Conservation (phyloP, 2,329 filamentous ascomycete species). For the Neophaeococcomyces aloes region DNA sequence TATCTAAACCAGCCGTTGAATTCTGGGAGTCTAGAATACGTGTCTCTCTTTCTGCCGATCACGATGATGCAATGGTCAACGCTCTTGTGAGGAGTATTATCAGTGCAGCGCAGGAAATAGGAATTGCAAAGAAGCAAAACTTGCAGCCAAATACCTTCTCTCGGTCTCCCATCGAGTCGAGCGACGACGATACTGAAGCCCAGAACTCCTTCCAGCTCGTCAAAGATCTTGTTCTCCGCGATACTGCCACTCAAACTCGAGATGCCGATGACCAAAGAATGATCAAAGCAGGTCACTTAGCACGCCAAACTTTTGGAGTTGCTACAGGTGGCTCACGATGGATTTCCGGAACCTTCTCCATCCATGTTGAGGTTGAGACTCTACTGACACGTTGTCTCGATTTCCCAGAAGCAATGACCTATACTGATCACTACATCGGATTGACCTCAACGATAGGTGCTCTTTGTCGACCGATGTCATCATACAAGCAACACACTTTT, state of each 20-base stretch:
- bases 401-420: conserved; percentile 4
- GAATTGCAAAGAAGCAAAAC: neutral
- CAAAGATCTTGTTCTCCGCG: conserved; percentile 2
- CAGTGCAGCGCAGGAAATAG: conserved; percentile 4
- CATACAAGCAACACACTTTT: conserved; percentile 9
- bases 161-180: neutral
- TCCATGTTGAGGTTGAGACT: conserved; percentile 8
- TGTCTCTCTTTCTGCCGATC: conserved; percentile 9
- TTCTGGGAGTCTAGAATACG: conserved; percentile 11
- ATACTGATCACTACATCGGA: conserved; percentile 7
- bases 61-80: conserved; percentile 6
- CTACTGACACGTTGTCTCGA: neutral
- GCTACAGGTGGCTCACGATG: conserved; percentile 8
- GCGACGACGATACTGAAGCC: conserved; percentile 5
- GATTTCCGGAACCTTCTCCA: conserved; percentile 7
- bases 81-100: conserved; percentile 3
- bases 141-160: neutral
- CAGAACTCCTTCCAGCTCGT: neutral
- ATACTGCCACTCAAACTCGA: neutral
- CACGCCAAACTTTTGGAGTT: conserved; percentile 2
- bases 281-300: conserved; percentile 3
- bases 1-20: conserved; percentile 7
- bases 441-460: conserved; percentile 9
- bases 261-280: neutral
- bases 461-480: conserved; percentile 7